Evolutionary conservation across 352 stramenopile species (phyloP).

Genomic region (Phytophthora fragariae): DNA sequence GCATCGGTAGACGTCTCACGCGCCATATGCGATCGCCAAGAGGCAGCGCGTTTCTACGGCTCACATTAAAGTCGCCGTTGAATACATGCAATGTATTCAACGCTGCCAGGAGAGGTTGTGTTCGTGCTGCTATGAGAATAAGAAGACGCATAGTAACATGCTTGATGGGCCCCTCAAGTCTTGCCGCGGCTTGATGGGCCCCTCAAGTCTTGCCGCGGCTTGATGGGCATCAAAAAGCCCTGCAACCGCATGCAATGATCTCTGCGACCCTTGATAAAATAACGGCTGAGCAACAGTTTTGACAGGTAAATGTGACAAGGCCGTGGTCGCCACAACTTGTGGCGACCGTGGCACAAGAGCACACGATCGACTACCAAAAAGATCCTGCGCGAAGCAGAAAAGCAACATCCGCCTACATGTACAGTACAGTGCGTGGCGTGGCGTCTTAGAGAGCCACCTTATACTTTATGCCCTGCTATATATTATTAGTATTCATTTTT

Average conservation of each 20-base stretch:
- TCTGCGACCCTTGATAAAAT: neutral
- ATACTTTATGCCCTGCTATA: too few species aligned
- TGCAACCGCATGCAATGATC: neutral
- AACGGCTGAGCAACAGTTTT: neutral
- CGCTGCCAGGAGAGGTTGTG: too few species aligned
- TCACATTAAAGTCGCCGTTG: conserved; percentile 10
- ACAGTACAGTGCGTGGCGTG: too few species aligned
- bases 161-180: too few species aligned
- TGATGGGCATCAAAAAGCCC: neutral
- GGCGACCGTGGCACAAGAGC: too few species aligned
- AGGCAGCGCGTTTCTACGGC: conserved; percentile 22
- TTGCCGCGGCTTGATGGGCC: too few species aligned
- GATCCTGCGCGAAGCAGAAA: conserved; percentile 32
- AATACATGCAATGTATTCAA: neutral
- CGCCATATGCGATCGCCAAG: neutral
- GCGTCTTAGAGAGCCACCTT: too few species aligned
- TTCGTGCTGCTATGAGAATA: too few species aligned
- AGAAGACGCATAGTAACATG: too few species aligned
- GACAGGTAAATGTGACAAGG: conserved; percentile 23
- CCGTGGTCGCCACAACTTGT: conserved; percentile 13
- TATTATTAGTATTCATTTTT: too few species aligned
- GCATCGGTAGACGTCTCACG: conserved; percentile 2
- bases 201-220: too few species aligned
- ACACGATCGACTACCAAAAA: conserved; percentile 28
- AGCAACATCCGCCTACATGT: neutral